Conservation (phyloP, 495 filamentous ascomycete genomes). For the Lophiostoma macrostomum region DNA sequence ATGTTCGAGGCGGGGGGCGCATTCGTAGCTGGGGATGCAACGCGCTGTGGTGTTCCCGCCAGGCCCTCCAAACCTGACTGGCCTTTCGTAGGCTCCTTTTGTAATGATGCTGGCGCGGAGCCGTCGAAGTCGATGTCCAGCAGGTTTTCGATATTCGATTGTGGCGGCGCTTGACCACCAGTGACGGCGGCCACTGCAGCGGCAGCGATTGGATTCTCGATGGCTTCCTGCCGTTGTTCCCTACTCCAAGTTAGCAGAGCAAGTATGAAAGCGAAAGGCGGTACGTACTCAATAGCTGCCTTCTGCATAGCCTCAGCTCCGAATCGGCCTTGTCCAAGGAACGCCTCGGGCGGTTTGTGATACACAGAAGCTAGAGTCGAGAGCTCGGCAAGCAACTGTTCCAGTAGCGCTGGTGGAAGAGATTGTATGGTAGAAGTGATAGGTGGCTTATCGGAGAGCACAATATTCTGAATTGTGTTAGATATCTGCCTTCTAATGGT, state of each 20-base stretch:
- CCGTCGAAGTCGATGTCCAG: constrained; percentile 99
- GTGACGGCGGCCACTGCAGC: constrained; percentile 67
- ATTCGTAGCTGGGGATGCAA: constrained; percentile 57
- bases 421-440: constrained; percentile 92
- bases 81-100: constrained; percentile 62
- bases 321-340: constrained; percentile 90
- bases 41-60: constrained; percentile 76
- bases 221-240: constrained; percentile 84
- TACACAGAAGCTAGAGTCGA: constrained; percentile 99
- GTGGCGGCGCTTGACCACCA: constrained; percentile 50
- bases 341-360: constrained; percentile 94
- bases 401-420: constrained; percentile 76
- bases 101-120: constrained; percentile 81
- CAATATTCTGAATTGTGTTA: constrained; percentile 60
- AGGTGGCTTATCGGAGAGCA: constrained; percentile 89
- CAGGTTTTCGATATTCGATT: constrained; percentile 88
- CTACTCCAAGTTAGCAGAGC: constrained; percentile 31
- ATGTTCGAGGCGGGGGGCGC: constrained; percentile 52
- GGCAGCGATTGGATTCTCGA: constrained; percentile 89
- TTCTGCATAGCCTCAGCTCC: constrained; percentile 93
- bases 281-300: constrained; percentile 77
- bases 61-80: constrained; percentile 69
- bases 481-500: not conserved
- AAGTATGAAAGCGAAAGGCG: constrained; percentile 9
- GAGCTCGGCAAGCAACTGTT: constrained; percentile 81